Evolutionary conservation across 2,329 filamentous ascomycete genomes (phyloP), one percentile per base, ranked within the genome.

Genomic region (Pestalotiopsis sp.): DNA sequence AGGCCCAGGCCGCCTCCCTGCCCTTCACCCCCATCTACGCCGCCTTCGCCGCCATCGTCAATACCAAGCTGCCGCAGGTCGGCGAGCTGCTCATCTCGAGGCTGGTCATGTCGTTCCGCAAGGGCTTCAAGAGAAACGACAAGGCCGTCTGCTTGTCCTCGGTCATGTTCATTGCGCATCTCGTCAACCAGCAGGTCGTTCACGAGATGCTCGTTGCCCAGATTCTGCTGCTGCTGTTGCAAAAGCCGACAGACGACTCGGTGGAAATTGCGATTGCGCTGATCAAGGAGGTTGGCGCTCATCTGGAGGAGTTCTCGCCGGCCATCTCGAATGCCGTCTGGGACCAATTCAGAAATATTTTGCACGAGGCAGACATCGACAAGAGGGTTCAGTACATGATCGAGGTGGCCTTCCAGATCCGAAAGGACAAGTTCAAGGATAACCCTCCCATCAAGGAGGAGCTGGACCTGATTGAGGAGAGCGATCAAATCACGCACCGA

Each of bases 331-430:
- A 95, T 73, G 93, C 92, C 27, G 94, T 99, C 7, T 99, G 97
- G 77, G 96, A 99, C 77, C 95, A 97, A 80, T 97, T 99, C 84
- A 87, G 96, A 74, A 95, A 92, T 75, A 98, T 98, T 71, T 84
- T 99, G 9, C 95, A 99, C 82, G 96, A 99, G 80, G 94, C 94
- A 59, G 95, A 96, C 77, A 97, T 99, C 79, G 95, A 98, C 78
- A 98, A 97, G 85, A 89, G 96, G 72, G 95, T 95, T n/a, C 96
- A 99, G 82, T 99, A 98, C 82, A 97, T 97, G 93, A 95, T 99
- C 68, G 96, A 99, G 80, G 96, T 98, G 5, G 83, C 99, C 58
- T 99, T 99, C 79, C 95, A 99, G 82, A 92, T 98, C 68, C 90
- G 96, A 71, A 97, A 98, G 81, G 95, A 98, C 82, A 92, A 92